Base-by-base conservation (phyloP, 2,329 filamentous ascomycete species). In the Scedosporium minutisporum region DNA sequence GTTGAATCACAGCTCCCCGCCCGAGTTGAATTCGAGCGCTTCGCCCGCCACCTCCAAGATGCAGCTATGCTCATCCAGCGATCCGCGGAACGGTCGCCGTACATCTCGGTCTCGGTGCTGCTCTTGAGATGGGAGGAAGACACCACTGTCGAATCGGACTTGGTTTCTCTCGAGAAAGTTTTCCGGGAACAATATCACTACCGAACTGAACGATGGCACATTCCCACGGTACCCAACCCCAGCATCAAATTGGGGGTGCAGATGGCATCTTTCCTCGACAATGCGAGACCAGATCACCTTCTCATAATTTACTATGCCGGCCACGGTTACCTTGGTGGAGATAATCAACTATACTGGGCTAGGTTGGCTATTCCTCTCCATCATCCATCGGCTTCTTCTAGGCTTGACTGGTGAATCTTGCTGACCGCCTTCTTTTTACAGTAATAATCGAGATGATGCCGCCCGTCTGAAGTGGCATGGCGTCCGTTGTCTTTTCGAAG, bases 1-100 rank as follows among this genome's bases (percentile, higher is more conserved):
- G 64, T 58, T 41, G 64, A 63, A 57, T 14, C 61, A 10, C 53
- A 18, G 68, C 71, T 70, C 67, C 70, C 72, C 62, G 80, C 84
- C 68, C 80, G 82, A 66, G 80, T 84, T 73, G 84, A 87, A 68
- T 88, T 87, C 73, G 85, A 87, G 72, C 80, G 83, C 61, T 87
- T 87, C 70, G 85, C 85, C 64, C 80, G 85, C 57, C 85, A 88
- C 74, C 79, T 88, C 55, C 85, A 88, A 70, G 85, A 87, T 79
- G 85, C 85, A 59, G 85, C 85, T 66, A 86, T 87, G 80, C 77
- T 86, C 68, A 86, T 88, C 67, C 83, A 86, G 70, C 80, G 82
- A 65, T 84, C 87, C 72, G 83, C 82, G 57, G 82, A 86, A 69
- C 80, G 78, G 63, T 77, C 79, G 3, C 79, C 80, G 25, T 86